Conservation (phyloP, 1,284 basidiomycete genomes). For the Gomphus sp. region DNA sequence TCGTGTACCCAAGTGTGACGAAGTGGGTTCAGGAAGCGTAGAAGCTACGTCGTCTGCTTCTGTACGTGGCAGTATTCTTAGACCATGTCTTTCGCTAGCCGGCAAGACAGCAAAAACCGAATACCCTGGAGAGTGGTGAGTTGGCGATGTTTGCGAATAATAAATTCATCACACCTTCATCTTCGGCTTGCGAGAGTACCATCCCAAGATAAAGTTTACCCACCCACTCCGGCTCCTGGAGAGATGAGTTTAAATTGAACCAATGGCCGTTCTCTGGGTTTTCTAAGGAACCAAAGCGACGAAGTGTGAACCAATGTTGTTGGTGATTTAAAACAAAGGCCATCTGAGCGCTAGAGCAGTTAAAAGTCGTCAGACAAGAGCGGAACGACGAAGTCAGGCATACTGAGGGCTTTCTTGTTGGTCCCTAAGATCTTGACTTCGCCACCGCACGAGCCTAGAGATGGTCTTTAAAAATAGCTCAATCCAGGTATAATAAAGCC, state of each 20-base stretch:
- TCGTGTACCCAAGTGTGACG: conserved; percentile 16
- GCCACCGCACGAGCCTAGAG: conserved; percentile 67
- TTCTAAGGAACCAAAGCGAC: conserved; percentile 60
- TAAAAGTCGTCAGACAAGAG: conserved; percentile 11
- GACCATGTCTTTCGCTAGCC: conserved; percentile 28
- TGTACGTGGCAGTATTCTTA: conserved; percentile 46
- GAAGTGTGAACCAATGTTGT: conserved; percentile 85
- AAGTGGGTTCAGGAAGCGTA: conserved; percentile 42
- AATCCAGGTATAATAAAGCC: conserved; percentile 15
- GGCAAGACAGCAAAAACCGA: conserved; percentile 78
- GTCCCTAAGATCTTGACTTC: conserved; percentile 70
- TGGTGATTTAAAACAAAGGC: conserved; percentile 85
- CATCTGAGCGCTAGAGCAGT: conserved; percentile 54
- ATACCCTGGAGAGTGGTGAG: conserved; percentile 51
- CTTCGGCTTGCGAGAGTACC: conserved; percentile 81
- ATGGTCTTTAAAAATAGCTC: neutral
- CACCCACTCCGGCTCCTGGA: conserved; percentile 71
- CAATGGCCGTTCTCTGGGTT: conserved; percentile 60
- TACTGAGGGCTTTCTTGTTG: conserved; percentile 77
- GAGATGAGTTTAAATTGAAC: conserved; percentile 88
- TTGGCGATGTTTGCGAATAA: neutral
- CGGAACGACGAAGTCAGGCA: conserved; percentile 19
- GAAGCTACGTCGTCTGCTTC: conserved; percentile 59
- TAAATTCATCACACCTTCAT: conserved; percentile 47
- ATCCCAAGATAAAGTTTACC: conserved; percentile 76